A percentile compares a stretch with the other conserved stretches of the same genome.
Conservation (phyloP, 345 rosid species). For the Salix arbutifolia region DNA sequence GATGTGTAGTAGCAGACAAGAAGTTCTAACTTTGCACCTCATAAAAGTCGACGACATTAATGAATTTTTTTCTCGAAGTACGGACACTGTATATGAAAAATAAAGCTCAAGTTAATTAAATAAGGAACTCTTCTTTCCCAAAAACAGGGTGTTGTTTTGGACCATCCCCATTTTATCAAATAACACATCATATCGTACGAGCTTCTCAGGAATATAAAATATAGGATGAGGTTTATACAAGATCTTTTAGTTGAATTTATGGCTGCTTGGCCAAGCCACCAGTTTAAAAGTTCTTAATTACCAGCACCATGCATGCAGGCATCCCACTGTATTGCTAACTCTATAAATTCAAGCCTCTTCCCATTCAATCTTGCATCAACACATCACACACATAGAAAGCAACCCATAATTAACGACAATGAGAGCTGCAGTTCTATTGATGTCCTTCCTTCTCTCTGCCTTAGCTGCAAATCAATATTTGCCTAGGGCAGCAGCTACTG, state of each 20-base stretch:
- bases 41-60: too few relatives aligned
- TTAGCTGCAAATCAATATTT: slow-evolving; percentile 7
- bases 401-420: not conserved
- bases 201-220: too few relatives aligned
- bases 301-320: too few relatives aligned
- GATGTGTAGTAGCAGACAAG: too few relatives aligned
- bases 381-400: not conserved
- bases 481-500: not conserved
- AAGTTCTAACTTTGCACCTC: too few relatives aligned
- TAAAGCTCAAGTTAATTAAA: too few relatives aligned
- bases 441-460: slow-evolving; percentile 20
- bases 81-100: too few relatives aligned
- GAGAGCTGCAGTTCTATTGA: not conserved
- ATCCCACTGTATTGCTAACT: not conserved
- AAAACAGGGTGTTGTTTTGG: too few relatives aligned
- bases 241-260: not conserved
- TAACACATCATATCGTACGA: too few relatives aligned
- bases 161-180: too few relatives aligned
- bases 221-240: not conserved
- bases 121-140: too few relatives aligned
- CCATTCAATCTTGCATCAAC: not conserved
- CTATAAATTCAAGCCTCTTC: not conserved
- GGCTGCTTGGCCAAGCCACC: not conserved
- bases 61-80: too few relatives aligned
- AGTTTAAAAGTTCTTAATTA: not conserved